phyloP scores from a whole-genome alignment of 805 yeast species.

The Debaryomyces maramus region DNA sequence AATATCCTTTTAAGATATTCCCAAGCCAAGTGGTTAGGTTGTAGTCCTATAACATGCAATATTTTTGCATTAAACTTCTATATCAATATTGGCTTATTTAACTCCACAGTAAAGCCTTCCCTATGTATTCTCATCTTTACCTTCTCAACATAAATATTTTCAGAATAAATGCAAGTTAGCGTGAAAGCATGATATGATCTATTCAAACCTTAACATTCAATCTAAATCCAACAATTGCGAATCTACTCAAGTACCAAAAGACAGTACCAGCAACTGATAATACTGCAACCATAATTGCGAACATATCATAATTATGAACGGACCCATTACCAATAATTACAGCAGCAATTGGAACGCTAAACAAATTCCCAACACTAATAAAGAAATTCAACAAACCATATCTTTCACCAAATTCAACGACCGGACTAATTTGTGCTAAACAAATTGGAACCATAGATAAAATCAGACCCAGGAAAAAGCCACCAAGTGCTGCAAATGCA shows the following conservation, averaged over 20 bases:
- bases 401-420: conserved; percentile 63
- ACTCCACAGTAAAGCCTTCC: too few relatives aligned
- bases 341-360: conserved; percentile 39
- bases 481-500: conserved; percentile 54
- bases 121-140: too few relatives aligned
- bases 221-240: conserved; percentile 28
- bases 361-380: conserved; percentile 45
- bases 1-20: too few relatives aligned
- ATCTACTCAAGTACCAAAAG: conserved; percentile 33
- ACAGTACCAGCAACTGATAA: conserved; percentile 25
- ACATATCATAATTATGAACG: conserved; percentile 26
- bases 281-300: conserved; percentile 33
- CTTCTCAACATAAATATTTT: too few relatives aligned
- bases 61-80: too few relatives aligned
- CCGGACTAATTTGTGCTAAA: conserved; percentile 62
- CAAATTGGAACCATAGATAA: conserved; percentile 69
- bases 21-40: too few relatives aligned
- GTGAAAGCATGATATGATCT: not conserved
- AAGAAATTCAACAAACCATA: conserved; percentile 67
- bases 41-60: too few relatives aligned
- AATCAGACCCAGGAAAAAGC: conserved; percentile 62
- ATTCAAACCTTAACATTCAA: conserved; percentile 21
- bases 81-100: too few relatives aligned
- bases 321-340: conserved; percentile 36
- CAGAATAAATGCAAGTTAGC: not conserved